phyloP scores from a whole-genome alignment of 2,329 filamentous ascomycete species.

The Diaporthe aspalathi region DNA sequence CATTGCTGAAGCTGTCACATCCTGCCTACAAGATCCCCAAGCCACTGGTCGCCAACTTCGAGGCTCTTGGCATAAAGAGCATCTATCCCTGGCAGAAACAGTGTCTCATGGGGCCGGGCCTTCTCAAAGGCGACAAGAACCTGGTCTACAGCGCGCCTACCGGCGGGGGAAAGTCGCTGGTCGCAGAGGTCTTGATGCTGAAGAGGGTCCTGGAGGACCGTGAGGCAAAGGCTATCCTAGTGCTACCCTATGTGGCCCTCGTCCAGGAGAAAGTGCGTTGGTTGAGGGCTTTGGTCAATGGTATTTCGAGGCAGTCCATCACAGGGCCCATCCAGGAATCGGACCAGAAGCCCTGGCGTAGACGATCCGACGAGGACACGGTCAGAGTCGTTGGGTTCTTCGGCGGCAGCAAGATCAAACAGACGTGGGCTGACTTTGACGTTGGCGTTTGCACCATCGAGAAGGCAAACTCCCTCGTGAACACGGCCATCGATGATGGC shows the following conservation, averaged over 20 bases:
- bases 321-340: slow-evolving; percentile 48
- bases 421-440: slow-evolving; percentile 79
- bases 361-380: slow-evolving; percentile 65
- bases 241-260: slow-evolving; percentile 81
- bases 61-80: slow-evolving; percentile 72
- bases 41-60: slow-evolving; percentile 72
- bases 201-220: slow-evolving; percentile 75
- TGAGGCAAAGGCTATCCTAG: slow-evolving; percentile 75
- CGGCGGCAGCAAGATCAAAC: slow-evolving; percentile 75
- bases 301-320: slow-evolving; percentile 58
- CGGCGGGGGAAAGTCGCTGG: slow-evolving; percentile 81
- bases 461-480: slow-evolving; percentile 82
- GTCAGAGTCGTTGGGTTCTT: slow-evolving; percentile 79
- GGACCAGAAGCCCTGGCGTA: slow-evolving; percentile 61
- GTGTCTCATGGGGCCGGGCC: slow-evolving; percentile 75
- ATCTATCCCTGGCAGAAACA: slow-evolving; percentile 86
- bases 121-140: slow-evolving; percentile 74
- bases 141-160: slow-evolving; percentile 85
- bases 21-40: slow-evolving; percentile 71
- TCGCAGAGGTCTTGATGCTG: slow-evolving; percentile 79
- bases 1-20: slow-evolving; percentile 71
- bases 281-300: slow-evolving; percentile 75
- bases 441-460: slow-evolving; percentile 84
- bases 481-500: slow-evolving; percentile 78
- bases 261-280: slow-evolving; percentile 84